These are phyloP conservation scores for Trichoderma gracile DNA, from an alignment of 2,329 filamentous ascomycete genomes.

Conservation along the genomic window DNA sequence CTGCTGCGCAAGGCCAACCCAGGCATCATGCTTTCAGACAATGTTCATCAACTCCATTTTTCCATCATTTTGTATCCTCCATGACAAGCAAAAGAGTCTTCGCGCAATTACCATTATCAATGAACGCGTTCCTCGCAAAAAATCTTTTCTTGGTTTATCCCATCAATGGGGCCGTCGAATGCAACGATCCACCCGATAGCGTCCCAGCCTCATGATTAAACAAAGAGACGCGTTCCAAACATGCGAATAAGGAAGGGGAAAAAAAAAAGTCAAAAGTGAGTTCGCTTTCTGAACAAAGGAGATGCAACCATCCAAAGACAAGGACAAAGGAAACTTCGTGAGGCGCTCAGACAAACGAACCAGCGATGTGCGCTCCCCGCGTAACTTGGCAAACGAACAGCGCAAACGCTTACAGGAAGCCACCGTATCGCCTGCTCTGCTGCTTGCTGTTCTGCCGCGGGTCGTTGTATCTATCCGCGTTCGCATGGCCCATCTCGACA, in stretches of 20 bases:
- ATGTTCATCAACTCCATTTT: background rate
- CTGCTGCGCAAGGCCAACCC: background rate
- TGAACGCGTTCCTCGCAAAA: background rate
- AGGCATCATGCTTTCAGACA: background rate
- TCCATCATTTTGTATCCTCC: background rate
- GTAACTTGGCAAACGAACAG: background rate
- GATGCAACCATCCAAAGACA: background rate
- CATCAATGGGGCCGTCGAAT: background rate
- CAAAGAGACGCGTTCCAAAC: constrained; percentile 17
- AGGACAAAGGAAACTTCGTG: constrained; percentile 1
- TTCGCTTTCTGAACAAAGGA: constrained; percentile 6
- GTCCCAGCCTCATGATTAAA: background rate
- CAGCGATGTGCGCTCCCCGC: background rate
- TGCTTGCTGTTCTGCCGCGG: constrained; percentile 16
- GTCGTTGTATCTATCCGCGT: constrained; percentile 12
- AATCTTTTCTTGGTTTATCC: background rate
- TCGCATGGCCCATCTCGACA: constrained; percentile 35
- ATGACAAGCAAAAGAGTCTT: background rate
- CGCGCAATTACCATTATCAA: constrained; percentile 10
- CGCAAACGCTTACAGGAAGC: background rate
- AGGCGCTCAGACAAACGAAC: background rate
- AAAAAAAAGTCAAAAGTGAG: background rate
- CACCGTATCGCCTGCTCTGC: constrained; percentile 14
- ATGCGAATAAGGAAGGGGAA: background rate
- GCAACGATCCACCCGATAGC: constrained; percentile 6